Evolutionary conservation across 2,329 filamentous ascomycete species (phyloP).

Genomic region (Neodidymelliopsis sp.): DNA sequence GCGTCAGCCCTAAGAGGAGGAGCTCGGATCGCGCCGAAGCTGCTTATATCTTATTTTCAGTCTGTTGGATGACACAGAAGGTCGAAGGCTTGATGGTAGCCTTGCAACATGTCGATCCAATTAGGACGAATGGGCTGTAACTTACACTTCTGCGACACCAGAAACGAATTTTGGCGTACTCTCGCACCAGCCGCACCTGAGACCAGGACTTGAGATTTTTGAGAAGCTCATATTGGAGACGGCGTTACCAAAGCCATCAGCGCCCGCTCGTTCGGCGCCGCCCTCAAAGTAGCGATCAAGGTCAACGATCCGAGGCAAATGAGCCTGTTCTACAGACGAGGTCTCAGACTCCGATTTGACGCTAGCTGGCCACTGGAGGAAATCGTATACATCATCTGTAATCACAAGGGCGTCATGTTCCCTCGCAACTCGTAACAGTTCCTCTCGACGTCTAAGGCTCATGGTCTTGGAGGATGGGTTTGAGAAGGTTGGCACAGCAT

Average conservation of each 20-base stretch:
- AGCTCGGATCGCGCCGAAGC: conserved; percentile 2
- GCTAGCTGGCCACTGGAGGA: conserved; percentile 76
- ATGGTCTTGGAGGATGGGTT: conserved; percentile 90
- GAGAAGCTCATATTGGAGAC: conserved; percentile 89
- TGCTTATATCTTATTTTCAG: conserved; percentile 2
- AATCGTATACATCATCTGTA: conserved; percentile 93
- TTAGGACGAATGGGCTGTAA: conserved; percentile 5
- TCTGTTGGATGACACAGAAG: conserved; percentile 1
- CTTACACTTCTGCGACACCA: conserved; percentile 66
- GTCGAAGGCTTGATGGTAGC: not conserved
- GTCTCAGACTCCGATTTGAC: conserved; percentile 30
- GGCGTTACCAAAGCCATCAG: conserved; percentile 76
- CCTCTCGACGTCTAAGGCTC: conserved; percentile 70
- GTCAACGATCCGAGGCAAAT: conserved; percentile 77
- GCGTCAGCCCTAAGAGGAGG: conserved; percentile 6
- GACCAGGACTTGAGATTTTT: conserved; percentile 83
- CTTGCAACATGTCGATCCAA: not conserved
- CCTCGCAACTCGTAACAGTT: conserved; percentile 78
- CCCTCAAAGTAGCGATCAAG: conserved; percentile 74
- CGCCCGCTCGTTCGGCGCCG: conserved; percentile 54
- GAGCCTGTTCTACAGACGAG: conserved; percentile 50
- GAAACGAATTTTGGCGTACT: conserved; percentile 68
- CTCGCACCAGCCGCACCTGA: conserved; percentile 89
- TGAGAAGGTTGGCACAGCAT: conserved; percentile 85
- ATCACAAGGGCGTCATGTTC: conserved; percentile 83